Base-by-base conservation (phyloP, 148 eudicot genomes). In the Bassia scoparia region DNA sequence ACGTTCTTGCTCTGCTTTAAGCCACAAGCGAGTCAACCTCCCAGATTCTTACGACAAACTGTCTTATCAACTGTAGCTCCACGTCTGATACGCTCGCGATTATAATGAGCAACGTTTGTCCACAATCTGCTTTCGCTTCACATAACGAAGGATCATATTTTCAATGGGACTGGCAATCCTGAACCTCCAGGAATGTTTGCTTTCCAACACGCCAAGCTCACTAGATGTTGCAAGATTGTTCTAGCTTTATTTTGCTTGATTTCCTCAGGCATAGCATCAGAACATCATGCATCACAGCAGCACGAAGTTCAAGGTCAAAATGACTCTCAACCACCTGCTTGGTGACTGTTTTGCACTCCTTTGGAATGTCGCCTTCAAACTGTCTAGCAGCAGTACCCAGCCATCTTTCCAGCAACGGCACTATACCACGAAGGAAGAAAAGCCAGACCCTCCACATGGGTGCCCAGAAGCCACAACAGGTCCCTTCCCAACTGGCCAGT, bases 361-460 rank as follows among this genome's bases (percentile, higher is more conserved):
- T 96, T 96, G 31, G 99, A 96, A 79, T 96, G 99, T 2, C 99
- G 88, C 99, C 99, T 77, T 96, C 99, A 85, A 96, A 96, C 77
- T 96, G 99, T 21, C 99, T 82, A 33, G 99, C 99, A 70, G 95
- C 74, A 96, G 78, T 96, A 14, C 99, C 99, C 77, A 96, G 75
- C 99, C 99, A 96, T 74, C 99, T 85, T 81, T 96, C 99, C 64
- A 96, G 85, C 68, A 96, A 81, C 46, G 99, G 99, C 66, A 96
- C 99, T 69, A 96, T 96, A 60, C 99, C 99, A 76, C 99, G 97
- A 60, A 96, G 97, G 75, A 96, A 96, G 82, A 96, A 96, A 84
- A 96, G 86, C 99, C 99, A 96, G 5, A 96, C 99, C 86, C 99
- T 88, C 99, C 99, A 96, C 99, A 96, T 96, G n/a, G 99, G 97